Percentiles rank a stretch among this genome's conserved stretches.
These are phyloP conservation scores for Tricholoma matsutake DNA, from an alignment of 768 basidiomycete species.

Conservation along the genomic window DNA sequence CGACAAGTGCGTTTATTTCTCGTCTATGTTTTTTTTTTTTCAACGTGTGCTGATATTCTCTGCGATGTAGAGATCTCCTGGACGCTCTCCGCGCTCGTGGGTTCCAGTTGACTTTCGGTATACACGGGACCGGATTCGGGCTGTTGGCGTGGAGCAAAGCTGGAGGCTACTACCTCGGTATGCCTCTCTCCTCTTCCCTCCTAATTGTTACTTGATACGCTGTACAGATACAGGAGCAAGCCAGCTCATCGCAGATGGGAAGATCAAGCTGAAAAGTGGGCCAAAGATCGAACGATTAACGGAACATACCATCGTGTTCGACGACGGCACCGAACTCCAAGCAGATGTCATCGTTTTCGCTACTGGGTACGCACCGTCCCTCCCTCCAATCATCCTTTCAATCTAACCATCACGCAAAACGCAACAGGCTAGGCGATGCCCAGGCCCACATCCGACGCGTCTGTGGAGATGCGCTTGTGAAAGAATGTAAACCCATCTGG, in stretches of 20 bases:
- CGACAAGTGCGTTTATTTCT: slow-evolving; percentile 43
- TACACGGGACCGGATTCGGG: slow-evolving; percentile 48
- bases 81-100: slow-evolving; percentile 56
- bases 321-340: slow-evolving; percentile 39
- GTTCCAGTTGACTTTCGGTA: slow-evolving; percentile 52
- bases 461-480: slow-evolving; percentile 40
- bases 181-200: background rate
- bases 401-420: no score
- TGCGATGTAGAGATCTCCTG: slow-evolving; percentile 38
- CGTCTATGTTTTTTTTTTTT: no score
- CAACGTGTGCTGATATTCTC: background rate
- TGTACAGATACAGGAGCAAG: slow-evolving; percentile 49
- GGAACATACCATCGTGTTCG: slow-evolving; percentile 39
- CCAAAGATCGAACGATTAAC: slow-evolving; percentile 41
- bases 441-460: slow-evolving; percentile 36
- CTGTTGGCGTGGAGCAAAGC: slow-evolving; percentile 44
- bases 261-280: slow-evolving; percentile 66
- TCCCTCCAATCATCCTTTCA: background rate
- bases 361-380: slow-evolving; percentile 35
- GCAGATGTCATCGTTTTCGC: slow-evolving; percentile 52
- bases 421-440: slow-evolving; percentile 44
- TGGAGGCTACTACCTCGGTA: slow-evolving; percentile 71
- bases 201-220: no score
- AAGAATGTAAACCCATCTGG: slow-evolving; percentile 52
- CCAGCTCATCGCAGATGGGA: slow-evolving; percentile 56